A percentile compares a stretch with the other conserved stretches of the same genome.
These are phyloP conservation scores for Diaporthe sp. DNA, from an alignment of 2,329 filamentous ascomycete species.

Conservation along the genomic window DNA sequence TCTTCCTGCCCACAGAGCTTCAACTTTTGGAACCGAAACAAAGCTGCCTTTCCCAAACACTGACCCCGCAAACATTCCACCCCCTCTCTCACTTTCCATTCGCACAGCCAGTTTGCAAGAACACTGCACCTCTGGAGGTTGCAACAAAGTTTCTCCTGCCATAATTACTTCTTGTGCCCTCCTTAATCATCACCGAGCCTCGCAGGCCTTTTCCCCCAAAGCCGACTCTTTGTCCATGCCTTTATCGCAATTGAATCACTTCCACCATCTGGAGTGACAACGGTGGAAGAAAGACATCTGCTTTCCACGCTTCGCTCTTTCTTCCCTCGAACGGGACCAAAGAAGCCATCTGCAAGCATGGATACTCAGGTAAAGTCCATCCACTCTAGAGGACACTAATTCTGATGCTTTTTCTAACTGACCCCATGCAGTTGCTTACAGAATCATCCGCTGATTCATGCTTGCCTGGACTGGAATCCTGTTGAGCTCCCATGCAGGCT, in stretches of 20 bases:
- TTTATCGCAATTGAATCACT: not conserved
- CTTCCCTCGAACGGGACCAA: not conserved
- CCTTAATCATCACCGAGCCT: not conserved
- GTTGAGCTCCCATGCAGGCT: not conserved
- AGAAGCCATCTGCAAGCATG: not conserved
- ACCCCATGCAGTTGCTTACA: not conserved
- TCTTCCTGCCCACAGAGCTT: too few relatives aligned
- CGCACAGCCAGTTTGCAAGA: not conserved
- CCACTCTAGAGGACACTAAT: not conserved
- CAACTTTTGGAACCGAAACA: not conserved
- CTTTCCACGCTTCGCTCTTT: not conserved
- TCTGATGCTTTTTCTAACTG: not conserved
- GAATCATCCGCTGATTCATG: not conserved
- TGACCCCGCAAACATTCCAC: too few relatives aligned
- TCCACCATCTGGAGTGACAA: not conserved
- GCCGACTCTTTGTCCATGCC: not conserved
- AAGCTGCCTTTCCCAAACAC: not conserved
- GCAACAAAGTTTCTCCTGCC: too few relatives aligned
- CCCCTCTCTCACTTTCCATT: not conserved
- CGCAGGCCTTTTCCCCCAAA: not conserved
- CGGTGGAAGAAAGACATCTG: not conserved
- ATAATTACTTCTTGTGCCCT: not conserved
- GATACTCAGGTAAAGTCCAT: not conserved
- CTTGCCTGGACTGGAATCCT: not conserved
- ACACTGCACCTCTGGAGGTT: not conserved